Evolutionary conservation across 768 basidiomycete species (phyloP), one percentile per base, ranked within the genome.

Genomic region (Collybia sordida): DNA sequence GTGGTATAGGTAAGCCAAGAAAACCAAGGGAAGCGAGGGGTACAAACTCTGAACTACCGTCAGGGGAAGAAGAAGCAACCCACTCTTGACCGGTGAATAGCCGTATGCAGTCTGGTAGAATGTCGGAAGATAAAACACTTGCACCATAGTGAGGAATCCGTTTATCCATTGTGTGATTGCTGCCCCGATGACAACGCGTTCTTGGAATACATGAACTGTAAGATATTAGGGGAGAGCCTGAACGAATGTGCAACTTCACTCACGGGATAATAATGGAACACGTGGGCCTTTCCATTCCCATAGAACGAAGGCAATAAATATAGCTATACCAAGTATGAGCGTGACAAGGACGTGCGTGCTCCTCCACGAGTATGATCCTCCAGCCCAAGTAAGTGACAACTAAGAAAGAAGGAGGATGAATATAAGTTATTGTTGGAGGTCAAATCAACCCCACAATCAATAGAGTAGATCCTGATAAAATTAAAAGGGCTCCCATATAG

Each of bases 271-370:
- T 42, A 83, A 73, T 0, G 83, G 83, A 7, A 83, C 69, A 38
- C 59, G 63, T 4, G 81, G 78, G 4, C 77, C 57, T 58, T 74
- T 78, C 68, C 77, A 75, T 60, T 85, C 84, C 67, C 78, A 81
- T 19, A 73, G 37, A 21, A 82, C 65, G 59, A 84, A 85, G 1
- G 35, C 65, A 6, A 77, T 60, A 18, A 74, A 69, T 0, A 72
- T 44, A 7, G 74, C 15, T 18, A 50, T 15, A 0, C 81, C 78
- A 0, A 75, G 64, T 49, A 75, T 60, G 9, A 83, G 60, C 1
- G 75, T 71, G 0, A 66, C 74, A 24, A 81, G 48, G 44, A 86
- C 79, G 4, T 72, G 69, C 0, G 78, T 74, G 0, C 77, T 79
- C 3, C 56, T 58, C 83, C 83, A 84, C 1, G 78, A 61, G 54